Evolutionary conservation across 768 basidiomycete species (phyloP).

Genomic region (Sutorius australiensis): DNA sequence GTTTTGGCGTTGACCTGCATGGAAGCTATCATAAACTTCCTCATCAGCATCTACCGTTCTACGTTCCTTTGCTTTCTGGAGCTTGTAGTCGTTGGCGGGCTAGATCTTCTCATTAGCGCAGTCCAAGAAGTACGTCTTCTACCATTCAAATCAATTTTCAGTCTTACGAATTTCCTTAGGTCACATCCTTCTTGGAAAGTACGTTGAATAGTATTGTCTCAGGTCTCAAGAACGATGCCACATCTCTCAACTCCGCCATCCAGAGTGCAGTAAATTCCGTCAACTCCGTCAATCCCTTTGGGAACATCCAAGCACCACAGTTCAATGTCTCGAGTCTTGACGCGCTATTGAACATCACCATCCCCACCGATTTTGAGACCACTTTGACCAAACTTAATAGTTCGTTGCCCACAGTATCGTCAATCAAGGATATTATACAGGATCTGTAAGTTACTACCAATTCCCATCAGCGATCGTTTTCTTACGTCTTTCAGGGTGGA

Average conservation of each 20-base stretch:
- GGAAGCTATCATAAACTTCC: conserved; percentile 87
- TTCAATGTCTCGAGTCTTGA: conserved; percentile 74
- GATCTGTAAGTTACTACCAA: conserved; percentile 51
- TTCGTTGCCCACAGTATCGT: conserved; percentile 73
- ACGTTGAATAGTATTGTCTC: conserved; percentile 61
- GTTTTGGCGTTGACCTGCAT: conserved; percentile 74
- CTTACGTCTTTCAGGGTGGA: conserved; percentile 50
- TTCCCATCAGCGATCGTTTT: background rate
- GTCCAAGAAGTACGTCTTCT: conserved; percentile 67
- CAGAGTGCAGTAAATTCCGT: conserved; percentile 57
- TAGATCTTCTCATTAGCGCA: conserved; percentile 76
- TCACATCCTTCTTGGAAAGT: conserved; percentile 62
- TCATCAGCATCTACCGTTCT: conserved; percentile 89
- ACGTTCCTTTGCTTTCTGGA: conserved; percentile 93
- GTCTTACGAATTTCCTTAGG: conserved; percentile 39
- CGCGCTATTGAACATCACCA: conserved; percentile 69
- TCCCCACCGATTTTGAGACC: conserved; percentile 74
- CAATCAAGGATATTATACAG: conserved; percentile 66
- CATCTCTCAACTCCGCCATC: conserved; percentile 65
- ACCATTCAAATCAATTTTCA: background rate
- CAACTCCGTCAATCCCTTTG: conserved; percentile 75
- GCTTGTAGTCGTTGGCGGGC: conserved; percentile 75
- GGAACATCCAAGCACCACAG: conserved; percentile 63
- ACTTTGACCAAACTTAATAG: conserved; percentile 73
- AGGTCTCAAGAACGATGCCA: conserved; percentile 68